Evolutionary conservation across 2,329 filamentous ascomycete species (phyloP), one percentile per base, ranked within the genome.

Genomic region (Claviceps citrina): DNA sequence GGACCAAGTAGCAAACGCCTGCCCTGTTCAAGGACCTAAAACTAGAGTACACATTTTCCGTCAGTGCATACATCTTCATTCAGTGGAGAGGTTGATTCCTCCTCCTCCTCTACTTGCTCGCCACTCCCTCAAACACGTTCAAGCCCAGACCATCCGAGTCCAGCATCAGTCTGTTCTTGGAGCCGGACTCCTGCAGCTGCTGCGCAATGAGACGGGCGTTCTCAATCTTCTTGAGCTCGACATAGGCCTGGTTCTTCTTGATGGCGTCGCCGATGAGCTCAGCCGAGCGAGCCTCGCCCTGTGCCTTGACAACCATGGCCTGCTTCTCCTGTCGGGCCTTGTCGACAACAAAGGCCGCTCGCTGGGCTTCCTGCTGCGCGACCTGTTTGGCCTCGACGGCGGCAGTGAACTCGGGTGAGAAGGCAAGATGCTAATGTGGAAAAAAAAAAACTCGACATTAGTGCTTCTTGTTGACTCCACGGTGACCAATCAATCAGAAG

Each of bases 271-370:
- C 91, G 55, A 98, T 95, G 48, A 98, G 79, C 67, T 98, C 87
- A 35, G 91, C 91, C 30, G 91, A 96, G 49, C 91, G 84, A 37
- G 91, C 91, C 68, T 98, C 91, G 85, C 91, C 91, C 77, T 96
- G 91, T 4, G 91, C 91, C 66, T 86, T 85, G 58, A 98, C 91
- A 41, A 98, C 86, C 69, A 87, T 95, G 53, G 91, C 91, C 67
- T 98, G 91, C 73, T 98, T 98, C 74, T 98, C 91, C 66, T 98
- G 91, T 51, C 91, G 81, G 40, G 91, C 91, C 70, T 96, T 95
- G 78, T 98, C 91, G 50, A 98, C 91, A 39, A 98, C 73, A 67
- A 98, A 98, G 45, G 91, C 91, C 26, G 91, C 91, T 48, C 91
- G 78, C 65, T 98, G 91, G 26, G 91, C 91, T 62, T 98, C 91